phyloP scores from a whole-genome alignment of 345 rosid genomes.

The Durio zibethinus region DNA sequence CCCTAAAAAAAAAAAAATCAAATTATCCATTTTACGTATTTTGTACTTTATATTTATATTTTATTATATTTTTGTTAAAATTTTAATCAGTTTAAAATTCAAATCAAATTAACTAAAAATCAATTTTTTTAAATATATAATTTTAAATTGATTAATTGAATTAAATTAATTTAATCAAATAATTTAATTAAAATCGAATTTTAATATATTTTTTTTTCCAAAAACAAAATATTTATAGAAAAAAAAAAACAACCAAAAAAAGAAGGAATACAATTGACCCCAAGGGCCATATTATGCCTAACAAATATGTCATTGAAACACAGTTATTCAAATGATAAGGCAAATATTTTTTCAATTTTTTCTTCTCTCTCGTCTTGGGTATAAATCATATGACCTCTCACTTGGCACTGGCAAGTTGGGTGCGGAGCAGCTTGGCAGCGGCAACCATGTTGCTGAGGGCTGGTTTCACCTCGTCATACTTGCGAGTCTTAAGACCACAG shows the following conservation, averaged over 20 bases:
- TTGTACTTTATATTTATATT: too few species aligned
- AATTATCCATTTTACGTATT: too few species aligned
- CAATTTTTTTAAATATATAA: too few species aligned
- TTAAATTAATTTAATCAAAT: too few species aligned
- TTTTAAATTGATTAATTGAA: too few species aligned
- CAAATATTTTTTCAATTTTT: neutral
- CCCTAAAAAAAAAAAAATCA: too few species aligned
- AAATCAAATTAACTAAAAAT: too few species aligned
- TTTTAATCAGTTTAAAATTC: too few species aligned
- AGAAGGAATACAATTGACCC: neutral
- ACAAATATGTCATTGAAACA: constrained; percentile 17
- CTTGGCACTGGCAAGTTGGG: constrained; percentile 78
- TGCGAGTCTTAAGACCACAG: constrained; percentile 92
- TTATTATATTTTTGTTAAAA: too few species aligned
- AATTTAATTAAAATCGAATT: too few species aligned
- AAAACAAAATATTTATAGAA: neutral
- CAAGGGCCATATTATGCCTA: constrained; percentile 22
- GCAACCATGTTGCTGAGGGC: constrained; percentile 85
- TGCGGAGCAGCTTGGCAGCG: constrained; percentile 84
- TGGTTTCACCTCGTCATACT: constrained; percentile 83
- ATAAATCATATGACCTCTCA: constrained; percentile 34
- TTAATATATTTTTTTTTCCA: too few species aligned
- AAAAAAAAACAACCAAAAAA: neutral
- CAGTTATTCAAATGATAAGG: constrained; percentile 21
- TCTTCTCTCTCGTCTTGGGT: neutral